Conservation (phyloP, 352 stramenopile species). For the Phytophthora crassamura region DNA sequence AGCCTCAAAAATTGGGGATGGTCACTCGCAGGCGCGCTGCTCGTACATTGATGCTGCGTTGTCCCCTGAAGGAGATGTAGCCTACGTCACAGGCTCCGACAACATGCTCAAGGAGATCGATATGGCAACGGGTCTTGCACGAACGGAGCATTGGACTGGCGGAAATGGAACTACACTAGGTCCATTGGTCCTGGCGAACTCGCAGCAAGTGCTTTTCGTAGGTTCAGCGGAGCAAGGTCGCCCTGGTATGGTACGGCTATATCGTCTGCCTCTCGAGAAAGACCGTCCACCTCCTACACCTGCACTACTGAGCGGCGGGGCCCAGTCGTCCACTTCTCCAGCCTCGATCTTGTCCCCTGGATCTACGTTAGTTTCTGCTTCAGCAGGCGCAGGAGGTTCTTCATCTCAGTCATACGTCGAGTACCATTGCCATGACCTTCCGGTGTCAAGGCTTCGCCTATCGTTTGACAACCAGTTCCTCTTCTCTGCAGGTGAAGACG, state of each 20-base stretch:
- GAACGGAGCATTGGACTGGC: constrained; percentile 66
- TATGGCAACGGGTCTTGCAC: constrained; percentile 61
- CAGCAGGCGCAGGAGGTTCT: constrained; percentile 14
- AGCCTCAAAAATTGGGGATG: constrained; percentile 79
- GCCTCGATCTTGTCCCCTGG: constrained; percentile 23
- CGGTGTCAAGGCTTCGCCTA: constrained; percentile 73
- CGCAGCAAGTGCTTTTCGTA: constrained; percentile 91
- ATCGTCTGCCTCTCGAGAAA: constrained; percentile 74
- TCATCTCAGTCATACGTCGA: constrained; percentile 52
- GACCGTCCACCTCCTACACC: constrained; percentile 34
- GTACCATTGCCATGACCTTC: constrained; percentile 84
- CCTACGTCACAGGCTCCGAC: constrained; percentile 93
- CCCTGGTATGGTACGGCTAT: constrained; percentile 77
- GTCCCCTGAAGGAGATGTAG: constrained; percentile 65
- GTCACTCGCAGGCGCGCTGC: constrained; percentile 78
- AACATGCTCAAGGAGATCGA: constrained; percentile 92
- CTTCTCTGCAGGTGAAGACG: constrained; percentile 94
- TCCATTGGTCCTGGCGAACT: constrained; percentile 85
- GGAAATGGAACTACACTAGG: constrained; percentile 50
- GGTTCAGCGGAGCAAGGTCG: constrained; percentile 77
- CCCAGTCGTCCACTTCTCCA: constrained; percentile 20
- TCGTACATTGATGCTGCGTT: constrained; percentile 73
- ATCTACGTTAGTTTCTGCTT: constrained; percentile 9
- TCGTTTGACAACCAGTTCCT: constrained; percentile 93
- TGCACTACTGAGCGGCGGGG: constrained; percentile 16